These are phyloP conservation scores for Tulasnella sp. DNA, from an alignment of 768 basidiomycete species.

Conservation along the genomic window DNA sequence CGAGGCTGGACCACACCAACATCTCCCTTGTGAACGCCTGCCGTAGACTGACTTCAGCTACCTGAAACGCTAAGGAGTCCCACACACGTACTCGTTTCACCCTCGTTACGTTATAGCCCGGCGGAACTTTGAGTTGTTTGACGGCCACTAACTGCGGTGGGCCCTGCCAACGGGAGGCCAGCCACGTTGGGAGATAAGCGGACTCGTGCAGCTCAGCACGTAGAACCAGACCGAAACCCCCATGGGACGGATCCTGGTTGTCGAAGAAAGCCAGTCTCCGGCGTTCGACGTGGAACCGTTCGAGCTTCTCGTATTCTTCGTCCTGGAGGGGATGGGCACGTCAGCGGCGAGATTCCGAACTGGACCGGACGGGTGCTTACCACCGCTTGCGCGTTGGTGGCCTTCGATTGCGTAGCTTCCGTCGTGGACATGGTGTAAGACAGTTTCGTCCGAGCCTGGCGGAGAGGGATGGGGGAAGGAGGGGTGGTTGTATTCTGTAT, in stretches of 20 bases:
- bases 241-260: background rate
- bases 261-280: background rate
- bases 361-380: background rate
- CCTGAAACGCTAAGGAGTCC: background rate
- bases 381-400: background rate
- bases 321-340: background rate
- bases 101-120: background rate
- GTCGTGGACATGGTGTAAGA: background rate
- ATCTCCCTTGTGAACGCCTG: background rate
- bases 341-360: background rate
- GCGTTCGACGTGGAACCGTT: background rate
- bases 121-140: background rate
- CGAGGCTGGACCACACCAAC: background rate
- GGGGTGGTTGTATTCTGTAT: background rate
- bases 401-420: background rate
- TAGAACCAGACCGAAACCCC: background rate
- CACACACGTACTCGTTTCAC: background rate
- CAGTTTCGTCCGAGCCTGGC: background rate
- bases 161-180: background rate
- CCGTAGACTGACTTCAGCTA: background rate
- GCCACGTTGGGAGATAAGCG: background rate
- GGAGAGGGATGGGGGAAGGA: background rate
- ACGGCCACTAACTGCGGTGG: background rate
- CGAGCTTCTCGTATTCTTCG: background rate
- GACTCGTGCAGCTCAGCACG: background rate